phyloP scores from a whole-genome alignment of 164 flowering plant species.

The Paratinospora sagittata region DNA sequence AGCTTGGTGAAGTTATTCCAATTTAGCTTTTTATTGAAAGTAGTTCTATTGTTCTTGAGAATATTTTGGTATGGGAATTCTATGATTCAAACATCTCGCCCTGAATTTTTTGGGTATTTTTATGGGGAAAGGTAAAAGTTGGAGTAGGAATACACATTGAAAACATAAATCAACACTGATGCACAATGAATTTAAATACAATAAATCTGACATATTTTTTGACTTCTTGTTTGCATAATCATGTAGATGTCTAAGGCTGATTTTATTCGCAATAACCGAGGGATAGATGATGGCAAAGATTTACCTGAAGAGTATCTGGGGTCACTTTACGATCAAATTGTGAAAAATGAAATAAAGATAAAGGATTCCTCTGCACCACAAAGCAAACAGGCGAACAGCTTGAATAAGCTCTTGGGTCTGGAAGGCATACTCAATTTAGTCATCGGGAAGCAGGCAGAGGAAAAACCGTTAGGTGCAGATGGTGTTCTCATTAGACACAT shows the following conservation, averaged over 20 bases:
- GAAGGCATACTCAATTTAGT: slow-evolving; percentile 92
- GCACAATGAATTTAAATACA: background rate
- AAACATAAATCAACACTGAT: background rate
- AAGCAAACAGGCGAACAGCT: slow-evolving; percentile 79
- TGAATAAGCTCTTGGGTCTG: slow-evolving; percentile 83
- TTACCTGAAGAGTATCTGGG: slow-evolving; percentile 90
- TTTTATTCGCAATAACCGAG: slow-evolving; percentile 93
- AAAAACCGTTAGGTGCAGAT: slow-evolving; percentile 89
- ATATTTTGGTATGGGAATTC: background rate
- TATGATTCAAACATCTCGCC: background rate
- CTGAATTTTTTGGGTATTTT: background rate
- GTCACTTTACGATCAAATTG: slow-evolving; percentile 83
- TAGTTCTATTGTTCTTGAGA: slow-evolving; percentile 1
- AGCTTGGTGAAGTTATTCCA: slow-evolving; percentile 18
- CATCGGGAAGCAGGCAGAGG: slow-evolving; percentile 83
- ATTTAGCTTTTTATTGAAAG: background rate
- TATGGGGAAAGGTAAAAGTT: no score
- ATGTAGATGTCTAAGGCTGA: slow-evolving; percentile 94
- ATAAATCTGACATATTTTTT: slow-evolving; percentile 15
- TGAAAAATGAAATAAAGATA: slow-evolving; percentile 96
- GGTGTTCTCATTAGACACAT: slow-evolving; percentile 83
- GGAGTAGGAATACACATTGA: background rate
- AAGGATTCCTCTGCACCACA: slow-evolving; percentile 68
- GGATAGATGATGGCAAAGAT: slow-evolving; percentile 97
- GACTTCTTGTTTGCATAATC: slow-evolving; percentile 14